Evolutionary conservation across 2,329 filamentous ascomycete species (phyloP), one percentile per base, ranked within the genome.

Genomic region (Aspergillus awamori): DNA sequence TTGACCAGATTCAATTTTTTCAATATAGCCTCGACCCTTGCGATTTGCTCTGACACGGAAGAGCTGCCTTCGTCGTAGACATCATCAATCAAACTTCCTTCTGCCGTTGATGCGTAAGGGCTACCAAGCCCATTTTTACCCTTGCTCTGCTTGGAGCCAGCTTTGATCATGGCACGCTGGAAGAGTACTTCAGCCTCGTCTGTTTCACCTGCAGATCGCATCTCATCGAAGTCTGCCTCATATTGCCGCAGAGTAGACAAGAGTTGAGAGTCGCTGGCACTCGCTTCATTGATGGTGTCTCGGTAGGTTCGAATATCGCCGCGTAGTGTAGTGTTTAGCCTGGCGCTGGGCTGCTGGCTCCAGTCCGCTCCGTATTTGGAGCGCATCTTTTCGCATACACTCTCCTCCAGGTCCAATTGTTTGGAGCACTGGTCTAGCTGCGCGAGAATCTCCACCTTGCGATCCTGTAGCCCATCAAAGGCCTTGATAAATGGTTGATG

Each of bases 331-430:
- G 91, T 88, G 1, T 94, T 99, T 43, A 99, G 84, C 59, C 92
- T 85, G 33, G 91, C 92, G 74, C 94, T 98, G 10, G 95, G 95
- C 72, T 99, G 95, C 71, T 99, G 95, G 17, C 92, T 97, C 95
- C 95, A 99, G 58, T 98, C 94, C 28, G 84, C 85, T 58, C 94
- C 93, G 74, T 98, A 98, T 75, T 99, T 99, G 11, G 93, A 96
- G 51, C 95, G 87, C 95, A 99, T 99, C 82, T 98, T 99, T 76
- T 99, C 95, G 75, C 95, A 99, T 0, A 98, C 92, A 59, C 92
- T 96, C 79, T 98, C 96, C 76, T 99, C 95, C 87, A 95, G 93
- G 68, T 99, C 95, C 45, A 99, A 80, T 70, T 96, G 91, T 74
- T 96, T 96, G 58, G 89, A 88, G 69, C 92, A 92, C 60, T 86